phyloP scores from a whole-genome alignment of 176 grass and related monocot genomes.

The Thalia dealbata region DNA sequence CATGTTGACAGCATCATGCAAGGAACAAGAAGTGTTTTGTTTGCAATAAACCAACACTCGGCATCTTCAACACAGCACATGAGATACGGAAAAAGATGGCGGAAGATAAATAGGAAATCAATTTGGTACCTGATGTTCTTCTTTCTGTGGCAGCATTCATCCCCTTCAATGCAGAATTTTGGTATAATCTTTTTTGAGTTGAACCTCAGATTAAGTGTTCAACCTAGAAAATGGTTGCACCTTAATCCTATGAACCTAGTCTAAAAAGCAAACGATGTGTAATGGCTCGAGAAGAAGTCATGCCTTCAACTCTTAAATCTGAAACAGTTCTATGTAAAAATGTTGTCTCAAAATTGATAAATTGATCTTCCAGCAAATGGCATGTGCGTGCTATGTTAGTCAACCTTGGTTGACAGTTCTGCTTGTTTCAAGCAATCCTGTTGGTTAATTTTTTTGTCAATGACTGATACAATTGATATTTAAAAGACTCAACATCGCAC shows the following conservation, averaged over 20 bases:
- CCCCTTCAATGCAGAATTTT: background rate
- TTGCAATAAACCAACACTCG: constrained; percentile 72
- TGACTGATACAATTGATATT: too few relatives aligned
- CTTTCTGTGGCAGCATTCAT: background rate
- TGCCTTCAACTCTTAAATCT: too few relatives aligned
- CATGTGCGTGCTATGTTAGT: too few relatives aligned
- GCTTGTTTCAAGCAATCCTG: too few relatives aligned
- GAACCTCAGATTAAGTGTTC: too few relatives aligned
- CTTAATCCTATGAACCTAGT: background rate
- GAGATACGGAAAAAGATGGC: constrained; percentile 79
- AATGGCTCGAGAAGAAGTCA: too few relatives aligned
- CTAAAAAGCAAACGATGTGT: background rate
- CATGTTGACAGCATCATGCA: constrained; percentile 63
- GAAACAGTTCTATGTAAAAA: too few relatives aligned
- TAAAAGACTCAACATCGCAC: too few relatives aligned
- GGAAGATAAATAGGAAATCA: constrained; percentile 41
- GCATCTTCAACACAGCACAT: constrained; percentile 72
- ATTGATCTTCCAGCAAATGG: too few relatives aligned
- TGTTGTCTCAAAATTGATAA: too few relatives aligned
- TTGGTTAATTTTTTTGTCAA: too few relatives aligned
- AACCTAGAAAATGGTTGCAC: background rate
- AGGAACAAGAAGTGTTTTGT: constrained; percentile 91
- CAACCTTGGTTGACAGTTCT: too few relatives aligned
- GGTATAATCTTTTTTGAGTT: background rate
- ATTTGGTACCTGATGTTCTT: background rate